These are phyloP conservation scores for Psilocybe tampanensis DNA, from an alignment of 768 basidiomycete species.

Conservation along the genomic window DNA sequence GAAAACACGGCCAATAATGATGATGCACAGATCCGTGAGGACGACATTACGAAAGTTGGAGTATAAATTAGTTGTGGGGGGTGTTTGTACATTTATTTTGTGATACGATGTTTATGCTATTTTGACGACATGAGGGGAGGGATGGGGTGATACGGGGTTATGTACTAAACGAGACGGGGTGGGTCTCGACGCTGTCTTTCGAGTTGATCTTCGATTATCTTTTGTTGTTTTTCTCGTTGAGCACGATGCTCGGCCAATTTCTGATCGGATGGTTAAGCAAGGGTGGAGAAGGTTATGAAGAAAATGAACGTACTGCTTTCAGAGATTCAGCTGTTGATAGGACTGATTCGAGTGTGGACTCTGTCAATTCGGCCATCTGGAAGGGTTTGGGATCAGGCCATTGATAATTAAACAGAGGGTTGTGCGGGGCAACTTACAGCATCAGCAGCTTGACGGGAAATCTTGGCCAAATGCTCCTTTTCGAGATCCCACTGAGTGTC, in stretches of 20 bases:
- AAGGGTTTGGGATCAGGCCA: not conserved
- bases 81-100: not conserved
- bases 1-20: not conserved
- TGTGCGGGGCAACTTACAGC: constrained; percentile 35
- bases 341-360: constrained; percentile 65
- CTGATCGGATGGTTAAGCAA: constrained; percentile 25
- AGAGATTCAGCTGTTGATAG: constrained; percentile 57
- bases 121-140: not conserved
- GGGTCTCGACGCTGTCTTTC: constrained; percentile 30
- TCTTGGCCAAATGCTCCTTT: constrained; percentile 43
- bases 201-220: constrained; percentile 30
- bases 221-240: constrained; percentile 46
- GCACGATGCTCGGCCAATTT: constrained; percentile 55
- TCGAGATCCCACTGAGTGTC: constrained; percentile 40
- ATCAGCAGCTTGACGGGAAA: constrained; percentile 53
- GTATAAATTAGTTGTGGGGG: not conserved
- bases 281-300: constrained; percentile 24
- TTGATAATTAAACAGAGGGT: not conserved
- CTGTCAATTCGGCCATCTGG: constrained; percentile 67
- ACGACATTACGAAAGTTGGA: not conserved
- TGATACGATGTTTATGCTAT: not conserved
- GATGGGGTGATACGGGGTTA: not conserved
- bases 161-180: constrained; percentile 33
- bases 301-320: constrained; percentile 53
- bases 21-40: not conserved